These are phyloP conservation scores for Suhomyces canberraensis DNA, from an alignment of 805 yeast genomes.

Conservation along the genomic window DNA sequence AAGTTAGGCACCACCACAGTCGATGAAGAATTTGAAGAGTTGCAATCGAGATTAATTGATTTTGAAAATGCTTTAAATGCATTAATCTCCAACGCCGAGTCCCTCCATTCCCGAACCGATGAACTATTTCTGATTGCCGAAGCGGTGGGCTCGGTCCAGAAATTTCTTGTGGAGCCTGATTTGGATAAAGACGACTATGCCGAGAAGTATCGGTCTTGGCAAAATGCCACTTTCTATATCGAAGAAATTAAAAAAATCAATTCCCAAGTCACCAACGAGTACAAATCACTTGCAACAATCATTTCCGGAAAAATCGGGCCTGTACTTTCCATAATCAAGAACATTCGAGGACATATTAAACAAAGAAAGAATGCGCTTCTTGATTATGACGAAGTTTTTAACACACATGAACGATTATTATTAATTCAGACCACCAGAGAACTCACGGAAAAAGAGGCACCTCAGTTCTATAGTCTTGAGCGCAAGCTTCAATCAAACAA, in stretches of 20 bases:
- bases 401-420: slow-evolving; percentile 23
- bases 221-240: slow-evolving; percentile 16
- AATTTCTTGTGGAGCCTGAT: slow-evolving; percentile 1
- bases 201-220: slow-evolving; percentile 18
- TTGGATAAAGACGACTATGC: neutral
- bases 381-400: slow-evolving; percentile 35
- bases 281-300: too few species aligned
- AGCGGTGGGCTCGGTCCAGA: neutral
- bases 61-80: slow-evolving; percentile 16
- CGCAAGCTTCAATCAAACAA: slow-evolving; percentile 23
- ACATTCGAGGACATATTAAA: slow-evolving; percentile 24
- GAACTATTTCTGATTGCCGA: neutral
- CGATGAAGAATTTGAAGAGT: slow-evolving; percentile 25
- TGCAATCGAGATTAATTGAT: slow-evolving; percentile 18
- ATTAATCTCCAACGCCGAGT: slow-evolving; percentile 5
- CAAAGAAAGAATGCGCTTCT: slow-evolving; percentile 32
- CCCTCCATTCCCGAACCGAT: neutral
- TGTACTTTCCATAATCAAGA: slow-evolving; percentile 9
- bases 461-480: slow-evolving; percentile 20
- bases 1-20: slow-evolving; percentile 20
- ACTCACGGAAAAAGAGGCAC: slow-evolving; percentile 28
- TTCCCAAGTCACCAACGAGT: too few species aligned
- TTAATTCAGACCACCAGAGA: slow-evolving; percentile 36
- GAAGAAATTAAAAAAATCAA: slow-evolving; percentile 15
- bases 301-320: too few species aligned